phyloP scores from a whole-genome alignment of 2,329 filamentous ascomycete genomes.

The Pseudocercospora macadamiae region DNA sequence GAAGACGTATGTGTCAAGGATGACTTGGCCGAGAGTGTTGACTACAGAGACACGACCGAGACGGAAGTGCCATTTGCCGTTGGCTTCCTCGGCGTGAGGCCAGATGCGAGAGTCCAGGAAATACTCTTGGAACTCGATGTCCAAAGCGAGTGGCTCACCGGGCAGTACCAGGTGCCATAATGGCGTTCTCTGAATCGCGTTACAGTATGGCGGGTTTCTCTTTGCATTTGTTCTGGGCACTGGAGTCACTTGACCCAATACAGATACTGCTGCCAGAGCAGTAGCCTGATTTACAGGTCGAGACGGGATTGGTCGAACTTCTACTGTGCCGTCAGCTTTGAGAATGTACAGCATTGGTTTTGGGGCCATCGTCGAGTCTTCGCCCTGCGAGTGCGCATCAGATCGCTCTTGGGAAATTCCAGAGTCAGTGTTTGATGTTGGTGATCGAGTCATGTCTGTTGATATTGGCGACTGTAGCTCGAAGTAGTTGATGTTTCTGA shows the following conservation, averaged over 20 bases:
- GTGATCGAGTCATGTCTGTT: too few species aligned
- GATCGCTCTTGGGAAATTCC: too few species aligned
- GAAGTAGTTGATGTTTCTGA: too few species aligned
- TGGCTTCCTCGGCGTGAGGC: neutral
- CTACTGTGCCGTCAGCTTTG: too few species aligned
- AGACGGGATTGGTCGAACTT: neutral
- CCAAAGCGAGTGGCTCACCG: constrained; percentile 10
- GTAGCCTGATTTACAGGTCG: constrained; percentile 7
- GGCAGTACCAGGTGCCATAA: constrained; percentile 12
- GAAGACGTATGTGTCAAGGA: constrained; percentile 12
- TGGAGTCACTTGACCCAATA: neutral
- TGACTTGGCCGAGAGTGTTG: constrained; percentile 13
- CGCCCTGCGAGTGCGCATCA: too few species aligned
- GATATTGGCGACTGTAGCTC: too few species aligned
- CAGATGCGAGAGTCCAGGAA: constrained; percentile 1
- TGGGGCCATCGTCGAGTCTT: too few species aligned
- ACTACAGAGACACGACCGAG: constrained; percentile 11
- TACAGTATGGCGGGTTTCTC: neutral
- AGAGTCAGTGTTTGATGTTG: too few species aligned
- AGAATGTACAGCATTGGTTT: too few species aligned
- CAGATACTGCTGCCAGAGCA: neutral
- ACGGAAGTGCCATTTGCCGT: neutral
- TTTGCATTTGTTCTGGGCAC: neutral
- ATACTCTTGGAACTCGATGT: constrained; percentile 15
- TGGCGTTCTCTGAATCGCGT: constrained; percentile 7